Percentiles rank a stretch among this genome's conserved stretches.
Evolutionary conservation across 1,284 basidiomycete species (phyloP).

Genomic region (Leccinum pachyderme): DNA sequence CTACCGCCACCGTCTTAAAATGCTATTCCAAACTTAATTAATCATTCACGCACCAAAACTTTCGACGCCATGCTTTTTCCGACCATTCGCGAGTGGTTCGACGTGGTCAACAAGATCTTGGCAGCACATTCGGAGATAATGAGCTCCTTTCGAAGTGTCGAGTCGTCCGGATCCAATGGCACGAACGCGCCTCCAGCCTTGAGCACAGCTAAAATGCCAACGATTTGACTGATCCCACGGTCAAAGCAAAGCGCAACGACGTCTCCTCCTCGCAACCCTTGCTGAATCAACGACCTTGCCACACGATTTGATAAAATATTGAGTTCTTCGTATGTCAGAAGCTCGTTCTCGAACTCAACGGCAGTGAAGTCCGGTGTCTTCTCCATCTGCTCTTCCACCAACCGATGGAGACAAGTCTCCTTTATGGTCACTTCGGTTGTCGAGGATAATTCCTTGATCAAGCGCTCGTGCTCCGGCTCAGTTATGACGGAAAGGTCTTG

Average conservation of each 20-base stretch:
- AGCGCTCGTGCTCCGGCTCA: constrained; percentile 22
- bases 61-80: constrained; percentile 24
- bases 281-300: constrained; percentile 25
- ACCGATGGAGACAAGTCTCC: constrained; percentile 25
- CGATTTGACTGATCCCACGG: constrained; percentile 28
- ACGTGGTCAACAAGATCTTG: constrained; percentile 27
- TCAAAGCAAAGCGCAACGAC: constrained; percentile 32
- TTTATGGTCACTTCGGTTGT: constrained; percentile 7
- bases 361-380: constrained; percentile 23
- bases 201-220: constrained; percentile 33
- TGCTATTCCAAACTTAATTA: not conserved
- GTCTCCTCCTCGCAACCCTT: constrained; percentile 26
- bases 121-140: constrained; percentile 31
- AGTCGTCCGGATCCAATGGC: constrained; percentile 34
- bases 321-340: constrained; percentile 27
- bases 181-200: constrained; percentile 34
- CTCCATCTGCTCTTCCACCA: constrained; percentile 25
- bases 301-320: constrained; percentile 27
- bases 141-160: constrained; percentile 30
- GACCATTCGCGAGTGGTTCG: constrained; percentile 22
- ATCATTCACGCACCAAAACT: constrained; percentile 18
- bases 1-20: constrained; percentile 8
- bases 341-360: constrained; percentile 27
- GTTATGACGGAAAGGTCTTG: constrained; percentile 27
- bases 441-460: constrained; percentile 29